Evolutionary conservation across 2,329 filamentous ascomycete species (phyloP), one percentile per base, ranked within the genome.

Genomic region (Taxawa tesnikishii): DNA sequence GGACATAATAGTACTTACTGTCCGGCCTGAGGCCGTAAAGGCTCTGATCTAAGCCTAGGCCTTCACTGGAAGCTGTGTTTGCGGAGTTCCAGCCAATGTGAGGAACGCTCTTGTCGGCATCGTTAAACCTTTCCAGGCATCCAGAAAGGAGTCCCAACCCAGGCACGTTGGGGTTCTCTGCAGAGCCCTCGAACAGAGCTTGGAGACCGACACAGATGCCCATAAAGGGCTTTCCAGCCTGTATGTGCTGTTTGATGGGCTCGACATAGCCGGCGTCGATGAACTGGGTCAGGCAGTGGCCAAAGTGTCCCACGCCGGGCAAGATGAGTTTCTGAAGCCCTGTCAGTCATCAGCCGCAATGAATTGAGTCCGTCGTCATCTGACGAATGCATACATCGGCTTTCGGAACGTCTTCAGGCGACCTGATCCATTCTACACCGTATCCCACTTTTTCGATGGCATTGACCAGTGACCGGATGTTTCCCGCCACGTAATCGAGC

Each of bases 71-170:
- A 40, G 58, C 53, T 1, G 78, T 75, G 46, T 77, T 78, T 27
- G 92, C 90, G 45, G 78, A 85, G 59, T 98, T 98, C 90, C 90
- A 98, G 34, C 90, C 90, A 55, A 98, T 98, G 60, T 98, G 92
- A 24, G 90, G 90, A n/a, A 98, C 92, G 23, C 85, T 78, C 62
- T 96, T 96, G 47, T 72, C 63, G 18, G 59, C 55, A 53, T 83
- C 75, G 51, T 83, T 65, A 60, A 98, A 98, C 38, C 78, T 77
- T 50, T 73, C 67, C 42, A 98, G 70, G 8, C 61, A 63, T 24
- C 71, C 73, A 27, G 78, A 75, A 39, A 96, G 75, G 16, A 93
- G 28, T 4, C 79, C 80, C 29, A 98, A 63, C 1, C 90, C 90
- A 3, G 75, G 59, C 10, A 83, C 75, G 12, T 65, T 57, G 1